A percentile compares a stretch with the other conserved stretches of the same genome.
These are phyloP conservation scores for Nakazawaea peltata DNA, from an alignment of 805 yeast species.

Conservation along the genomic window DNA sequence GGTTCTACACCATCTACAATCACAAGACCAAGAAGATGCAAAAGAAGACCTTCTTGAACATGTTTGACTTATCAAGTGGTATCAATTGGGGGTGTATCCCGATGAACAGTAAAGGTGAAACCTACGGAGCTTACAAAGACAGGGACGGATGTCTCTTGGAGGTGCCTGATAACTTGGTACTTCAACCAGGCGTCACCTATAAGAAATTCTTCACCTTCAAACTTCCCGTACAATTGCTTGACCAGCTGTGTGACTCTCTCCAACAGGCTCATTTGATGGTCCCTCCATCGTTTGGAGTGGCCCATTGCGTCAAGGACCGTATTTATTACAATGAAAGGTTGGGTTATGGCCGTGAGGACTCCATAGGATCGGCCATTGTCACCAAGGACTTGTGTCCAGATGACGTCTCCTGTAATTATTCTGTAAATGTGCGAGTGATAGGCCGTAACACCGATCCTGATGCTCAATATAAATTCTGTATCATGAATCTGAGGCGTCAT, in stretches of 20 bases:
- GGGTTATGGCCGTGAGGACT: conserved; percentile 48
- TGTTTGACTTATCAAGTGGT: conserved; percentile 51
- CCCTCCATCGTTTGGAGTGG: conserved; percentile 34
- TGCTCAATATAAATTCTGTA: conserved; percentile 14
- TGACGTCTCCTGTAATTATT: conserved; percentile 34
- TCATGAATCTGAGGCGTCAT: conserved; percentile 16
- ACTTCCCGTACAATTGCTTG: conserved; percentile 44
- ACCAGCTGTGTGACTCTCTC: conserved; percentile 40
- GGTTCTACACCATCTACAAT: conserved; percentile 14
- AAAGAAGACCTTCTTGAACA: conserved; percentile 31
- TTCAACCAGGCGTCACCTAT: conserved; percentile 38
- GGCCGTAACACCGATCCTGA: conserved; percentile 25
- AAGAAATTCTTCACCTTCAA: conserved; percentile 52
- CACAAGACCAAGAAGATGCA: not conserved
- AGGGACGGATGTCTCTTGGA: conserved; percentile 14
- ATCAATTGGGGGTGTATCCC: conserved; percentile 24
- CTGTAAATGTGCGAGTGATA: conserved; percentile 46
- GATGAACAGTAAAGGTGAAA: not conserved
- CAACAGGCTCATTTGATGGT: conserved; percentile 20
- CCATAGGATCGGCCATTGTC: conserved; percentile 44
- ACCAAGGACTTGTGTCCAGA: conserved; percentile 34
- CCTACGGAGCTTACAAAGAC: not conserved
- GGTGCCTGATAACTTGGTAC: conserved; percentile 33
- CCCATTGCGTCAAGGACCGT: conserved; percentile 14
- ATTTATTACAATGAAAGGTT: conserved; percentile 27